Evolutionary conservation across 2,329 filamentous ascomycete species (phyloP).

Genomic region (Xylariomycetidae sp.): DNA sequence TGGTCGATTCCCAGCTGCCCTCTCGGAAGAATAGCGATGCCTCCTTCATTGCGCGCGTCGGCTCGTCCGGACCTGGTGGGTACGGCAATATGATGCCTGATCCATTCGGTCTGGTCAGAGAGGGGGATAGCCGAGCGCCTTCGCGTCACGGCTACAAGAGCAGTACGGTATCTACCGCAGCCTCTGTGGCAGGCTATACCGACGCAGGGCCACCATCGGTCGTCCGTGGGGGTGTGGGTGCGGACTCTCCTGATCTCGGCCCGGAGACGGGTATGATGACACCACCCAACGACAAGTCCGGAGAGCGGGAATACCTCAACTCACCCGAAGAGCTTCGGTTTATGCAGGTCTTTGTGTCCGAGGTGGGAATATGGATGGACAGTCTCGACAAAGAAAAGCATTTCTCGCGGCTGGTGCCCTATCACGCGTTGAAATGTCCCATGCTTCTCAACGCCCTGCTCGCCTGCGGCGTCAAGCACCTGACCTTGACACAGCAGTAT

Average conservation of each 20-base stretch:
- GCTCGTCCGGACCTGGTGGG: conserved; percentile 18
- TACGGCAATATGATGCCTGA: conserved; percentile 19
- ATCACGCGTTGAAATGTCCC: conserved; percentile 73
- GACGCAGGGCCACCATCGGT: conserved; percentile 27
- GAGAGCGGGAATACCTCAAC: conserved; percentile 60
- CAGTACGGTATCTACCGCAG: conserved; percentile 34
- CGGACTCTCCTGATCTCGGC: conserved; percentile 24
- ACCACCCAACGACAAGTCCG: conserved; percentile 32
- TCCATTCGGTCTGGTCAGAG: conserved; percentile 17
- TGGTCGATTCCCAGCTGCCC: conserved; percentile 19
- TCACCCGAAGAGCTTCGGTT: conserved; percentile 77
- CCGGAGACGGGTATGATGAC: conserved; percentile 34
- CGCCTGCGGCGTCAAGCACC: conserved; percentile 80
- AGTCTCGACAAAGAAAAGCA: conserved; percentile 80
- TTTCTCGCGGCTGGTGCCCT: conserved; percentile 81
- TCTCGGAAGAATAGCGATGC: conserved; percentile 22
- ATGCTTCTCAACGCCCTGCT: conserved; percentile 88
- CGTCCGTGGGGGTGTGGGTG: conserved; percentile 26
- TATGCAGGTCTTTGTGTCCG: conserved; percentile 88
- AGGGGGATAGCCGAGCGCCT: conserved; percentile 16
- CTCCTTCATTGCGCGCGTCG: conserved; percentile 20
- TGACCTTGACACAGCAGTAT: conserved; percentile 62
- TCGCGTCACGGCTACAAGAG: conserved; percentile 24
- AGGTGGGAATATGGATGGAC: conserved; percentile 93
- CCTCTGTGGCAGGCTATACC: conserved; percentile 34